Evolutionary conservation across 2,329 filamentous ascomycete genomes (phyloP).

Genomic region (Pseudocercospora eumusae): DNA sequence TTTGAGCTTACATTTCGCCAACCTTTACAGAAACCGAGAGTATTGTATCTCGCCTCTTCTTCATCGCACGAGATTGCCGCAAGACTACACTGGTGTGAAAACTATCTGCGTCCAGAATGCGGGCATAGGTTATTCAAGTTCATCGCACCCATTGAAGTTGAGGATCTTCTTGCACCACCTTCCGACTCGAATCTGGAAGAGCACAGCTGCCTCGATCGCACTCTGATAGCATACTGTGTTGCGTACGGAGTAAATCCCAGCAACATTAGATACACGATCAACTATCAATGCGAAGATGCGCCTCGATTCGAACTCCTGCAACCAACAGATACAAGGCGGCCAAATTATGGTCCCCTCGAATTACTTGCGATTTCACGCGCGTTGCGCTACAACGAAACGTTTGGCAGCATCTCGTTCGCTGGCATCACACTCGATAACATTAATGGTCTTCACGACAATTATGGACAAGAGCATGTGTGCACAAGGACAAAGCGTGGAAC

Average conservation of each 20-base stretch:
- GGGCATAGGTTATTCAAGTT: constrained; percentile 64
- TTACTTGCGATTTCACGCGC: constrained; percentile 70
- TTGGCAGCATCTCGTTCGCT: constrained; percentile 67
- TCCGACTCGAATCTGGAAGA: constrained; percentile 60
- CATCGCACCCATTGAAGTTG: constrained; percentile 58
- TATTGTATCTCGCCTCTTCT: constrained; percentile 64
- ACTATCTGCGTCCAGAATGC: constrained; percentile 67
- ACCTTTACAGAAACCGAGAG: constrained; percentile 58
- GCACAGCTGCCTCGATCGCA: constrained; percentile 63
- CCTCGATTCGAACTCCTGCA: constrained; percentile 66
- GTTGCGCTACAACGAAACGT: constrained; percentile 69
- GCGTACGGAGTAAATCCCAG: constrained; percentile 68
- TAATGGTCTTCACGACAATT: constrained; percentile 61
- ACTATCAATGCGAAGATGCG: constrained; percentile 64
- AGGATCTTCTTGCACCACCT: constrained; percentile 53
- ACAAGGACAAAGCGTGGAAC: constrained; percentile 59
- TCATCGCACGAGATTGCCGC: constrained; percentile 65
- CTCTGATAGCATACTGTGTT: constrained; percentile 68
- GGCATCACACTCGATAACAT: constrained; percentile 64
- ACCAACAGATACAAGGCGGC: constrained; percentile 53
- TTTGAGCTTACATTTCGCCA: constrained; percentile 64
- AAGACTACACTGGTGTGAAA: constrained; percentile 61
- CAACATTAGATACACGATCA: constrained; percentile 65
- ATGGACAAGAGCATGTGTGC: constrained; percentile 64
- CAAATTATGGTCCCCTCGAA: constrained; percentile 62